Evolutionary conservation across 169 alveolate species (phyloP), one percentile per base, ranked within the genome.

Genomic region (Babesia sp.): DNA sequence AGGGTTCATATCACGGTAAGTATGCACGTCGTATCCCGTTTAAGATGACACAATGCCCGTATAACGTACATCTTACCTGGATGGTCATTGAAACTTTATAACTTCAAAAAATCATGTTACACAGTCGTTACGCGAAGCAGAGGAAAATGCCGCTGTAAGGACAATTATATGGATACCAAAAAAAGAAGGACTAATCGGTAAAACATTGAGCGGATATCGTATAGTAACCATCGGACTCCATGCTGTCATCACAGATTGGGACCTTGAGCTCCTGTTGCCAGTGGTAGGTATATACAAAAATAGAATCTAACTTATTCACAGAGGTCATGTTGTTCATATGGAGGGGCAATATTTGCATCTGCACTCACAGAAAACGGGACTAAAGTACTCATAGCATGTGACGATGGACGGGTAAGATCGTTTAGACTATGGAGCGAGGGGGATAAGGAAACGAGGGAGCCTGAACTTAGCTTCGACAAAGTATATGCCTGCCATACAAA

Each of bases 301-400:
- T 4, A 29, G 34, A 28, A 29, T 0, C 18, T 12, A 71, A 2
- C 8, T 34, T 31, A n/a, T 16, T 4, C 51, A 28, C 48, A 81
- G 89, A 63, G 60, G 31, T 26, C 78, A 24, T 73, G 74, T 16
- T 58, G 71, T 22, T 79, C 89, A 4, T 81, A 73, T 59, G 89
- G 89, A 64, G 89, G 89, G 1, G 89, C 89, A 11, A 81, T 81
- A n/a, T 81, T 81, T 34, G 20, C 85, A 20, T 74, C 81, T 16
- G 78, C 71, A 26, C 50, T 64, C 31, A 68, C 75, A 16, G 51
- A 53, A 18, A 37, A 82, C 34, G 59, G 50, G 12, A 24, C 70
- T 28, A 29, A 67, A 29, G 59, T 81, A 0, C 59, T 71, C 29
- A 55, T 81, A 34, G 86, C 85, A 16, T 81, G 89, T 64, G 89